A percentile compares a stretch with the other conserved stretches of the same genome.
phyloP scores from a whole-genome alignment of 78 protist genomes.

The Mastigamoeba balamuthi region DNA sequence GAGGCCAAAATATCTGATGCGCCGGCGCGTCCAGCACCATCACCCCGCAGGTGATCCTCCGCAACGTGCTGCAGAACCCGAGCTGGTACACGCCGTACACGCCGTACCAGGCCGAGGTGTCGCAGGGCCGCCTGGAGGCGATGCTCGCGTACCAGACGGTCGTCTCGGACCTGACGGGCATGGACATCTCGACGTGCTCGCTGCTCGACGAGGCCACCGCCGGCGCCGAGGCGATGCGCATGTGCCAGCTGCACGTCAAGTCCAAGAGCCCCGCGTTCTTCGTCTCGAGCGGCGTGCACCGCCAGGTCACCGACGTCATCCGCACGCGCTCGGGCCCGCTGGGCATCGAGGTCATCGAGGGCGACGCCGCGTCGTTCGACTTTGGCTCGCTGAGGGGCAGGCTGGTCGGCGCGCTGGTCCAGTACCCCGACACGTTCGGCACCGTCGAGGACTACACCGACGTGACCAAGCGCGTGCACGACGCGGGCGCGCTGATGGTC shows the following conservation, averaged over 20 bases:
- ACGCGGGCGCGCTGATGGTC: slow-evolving; percentile 23
- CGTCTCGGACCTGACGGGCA: slow-evolving; percentile 82
- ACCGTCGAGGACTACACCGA: slow-evolving; percentile 25
- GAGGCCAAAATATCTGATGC: slow-evolving; percentile 57
- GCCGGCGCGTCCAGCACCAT: no score
- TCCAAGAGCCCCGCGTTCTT: slow-evolving; percentile 42
- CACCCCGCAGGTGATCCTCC: slow-evolving; percentile 83
- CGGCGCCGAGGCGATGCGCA: slow-evolving; percentile 87
- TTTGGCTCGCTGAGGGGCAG: not conserved
- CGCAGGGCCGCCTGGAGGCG: slow-evolving; percentile 94
- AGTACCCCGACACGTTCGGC: slow-evolving; percentile 85
- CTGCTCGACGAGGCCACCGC: slow-evolving; percentile 94
- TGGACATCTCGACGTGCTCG: slow-evolving; percentile 84
- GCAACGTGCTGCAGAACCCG: slow-evolving; percentile 91
- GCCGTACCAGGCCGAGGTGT: slow-evolving; percentile 96
- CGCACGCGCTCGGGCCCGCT: slow-evolving; percentile 68
- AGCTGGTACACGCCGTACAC: slow-evolving; percentile 99
- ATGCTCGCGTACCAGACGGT: slow-evolving; percentile 92
- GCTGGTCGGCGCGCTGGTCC: slow-evolving; percentile 56
- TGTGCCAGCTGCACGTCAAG: slow-evolving; percentile 46
- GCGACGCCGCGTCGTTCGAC: slow-evolving; percentile 7
- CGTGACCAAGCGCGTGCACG: slow-evolving; percentile 36
- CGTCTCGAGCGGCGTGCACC: slow-evolving; percentile 55
- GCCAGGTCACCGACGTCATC: slow-evolving; percentile 79
- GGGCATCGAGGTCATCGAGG: slow-evolving; percentile 48